phyloP scores from a whole-genome alignment of 2,329 filamentous ascomycete species.

The Periconia macrospinosa region DNA sequence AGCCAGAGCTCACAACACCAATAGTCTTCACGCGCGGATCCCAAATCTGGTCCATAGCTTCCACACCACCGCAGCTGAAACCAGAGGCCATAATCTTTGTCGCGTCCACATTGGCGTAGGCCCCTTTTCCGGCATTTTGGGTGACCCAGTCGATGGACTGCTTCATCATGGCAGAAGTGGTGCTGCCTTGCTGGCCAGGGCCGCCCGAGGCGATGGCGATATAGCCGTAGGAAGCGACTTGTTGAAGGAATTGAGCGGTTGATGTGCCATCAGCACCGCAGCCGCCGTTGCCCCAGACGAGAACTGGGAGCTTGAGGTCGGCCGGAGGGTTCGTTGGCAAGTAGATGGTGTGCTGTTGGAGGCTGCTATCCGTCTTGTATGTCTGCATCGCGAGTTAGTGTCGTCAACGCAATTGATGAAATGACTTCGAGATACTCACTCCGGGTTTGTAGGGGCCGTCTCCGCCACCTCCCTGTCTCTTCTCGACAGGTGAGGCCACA shows the following conservation, averaged over 20 bases:
- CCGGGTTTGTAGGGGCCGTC: not conserved
- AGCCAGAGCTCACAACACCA: slow-evolving; percentile 18
- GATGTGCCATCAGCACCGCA: slow-evolving; percentile 19
- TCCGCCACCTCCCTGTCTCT: not conserved
- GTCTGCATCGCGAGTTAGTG: not conserved
- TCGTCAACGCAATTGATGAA: not conserved
- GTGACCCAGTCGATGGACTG: slow-evolving; percentile 17
- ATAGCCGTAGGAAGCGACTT: slow-evolving; percentile 23
- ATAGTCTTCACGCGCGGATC: slow-evolving; percentile 15
- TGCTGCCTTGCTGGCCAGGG: slow-evolving; percentile 10
- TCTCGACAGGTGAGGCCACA: not conserved
- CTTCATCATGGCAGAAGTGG: slow-evolving; percentile 13
- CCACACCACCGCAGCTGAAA: slow-evolving; percentile 18
- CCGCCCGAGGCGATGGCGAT: slow-evolving; percentile 20
- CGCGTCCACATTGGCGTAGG: slow-evolving; percentile 21
- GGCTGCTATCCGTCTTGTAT: slow-evolving; percentile 11
- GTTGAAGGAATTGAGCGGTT: slow-evolving; percentile 14
- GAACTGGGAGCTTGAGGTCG: slow-evolving; percentile 17
- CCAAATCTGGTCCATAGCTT: slow-evolving; percentile 17
- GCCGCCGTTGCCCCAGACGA: slow-evolving; percentile 29
- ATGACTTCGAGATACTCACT: not conserved
- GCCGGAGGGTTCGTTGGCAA: slow-evolving; percentile 7
- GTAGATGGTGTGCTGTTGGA: slow-evolving; percentile 20
- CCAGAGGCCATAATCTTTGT: slow-evolving; percentile 17
- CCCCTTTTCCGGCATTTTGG: slow-evolving; percentile 14